Evolutionary conservation across 2,329 filamentous ascomycete genomes (phyloP), one percentile per base, ranked within the genome.

Genomic region (Fusarium hainanense): DNA sequence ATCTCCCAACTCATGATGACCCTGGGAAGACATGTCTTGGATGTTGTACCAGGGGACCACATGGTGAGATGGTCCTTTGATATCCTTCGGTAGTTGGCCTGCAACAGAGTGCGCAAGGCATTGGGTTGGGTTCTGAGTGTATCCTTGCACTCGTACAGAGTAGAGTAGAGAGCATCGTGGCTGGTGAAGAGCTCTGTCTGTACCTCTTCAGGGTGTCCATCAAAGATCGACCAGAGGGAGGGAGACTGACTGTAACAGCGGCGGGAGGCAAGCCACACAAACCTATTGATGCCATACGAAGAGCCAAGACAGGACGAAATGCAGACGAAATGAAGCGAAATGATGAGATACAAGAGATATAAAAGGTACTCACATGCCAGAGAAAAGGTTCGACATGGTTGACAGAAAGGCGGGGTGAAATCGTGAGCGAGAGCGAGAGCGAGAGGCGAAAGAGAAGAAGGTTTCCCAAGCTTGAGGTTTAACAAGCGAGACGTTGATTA

Each of bases 371-470:
- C 82, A 88, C 86, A 88, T 88, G 79, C 86, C 86, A 75, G 86
- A 88, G 77, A 88, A 88, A 74, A 88, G 81, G 80, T 87, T 88
- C 74, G 86, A 88, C 86, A 88, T 88, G 77, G 74, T 81, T 73
- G 71, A 62, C 56, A 58, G 57, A 70, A 66, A 71, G 70, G 70
- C 63, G 68, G 70, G 72, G 70, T 73, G 73, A 62, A 66, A 70
- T 73, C 34, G 64, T 63, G 69, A 69, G 66, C 70, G 66, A 37
- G 18, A 37, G 66, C 70, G 66, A 37, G 18, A 37, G 32, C 32
- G 32, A 63, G 56, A 71, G 73, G 54, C 62, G 62, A 40, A 58
- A 55, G 55, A 66, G 66, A 70, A 68, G 66, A 68, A 69, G 64
- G 57, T 30, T 58, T 60, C 61, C 49, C 67, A 43, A 59, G 47